These are phyloP conservation scores for Histomonas meleagridis DNA, from an alignment of 208 protist species.

Conservation along the genomic window DNA sequence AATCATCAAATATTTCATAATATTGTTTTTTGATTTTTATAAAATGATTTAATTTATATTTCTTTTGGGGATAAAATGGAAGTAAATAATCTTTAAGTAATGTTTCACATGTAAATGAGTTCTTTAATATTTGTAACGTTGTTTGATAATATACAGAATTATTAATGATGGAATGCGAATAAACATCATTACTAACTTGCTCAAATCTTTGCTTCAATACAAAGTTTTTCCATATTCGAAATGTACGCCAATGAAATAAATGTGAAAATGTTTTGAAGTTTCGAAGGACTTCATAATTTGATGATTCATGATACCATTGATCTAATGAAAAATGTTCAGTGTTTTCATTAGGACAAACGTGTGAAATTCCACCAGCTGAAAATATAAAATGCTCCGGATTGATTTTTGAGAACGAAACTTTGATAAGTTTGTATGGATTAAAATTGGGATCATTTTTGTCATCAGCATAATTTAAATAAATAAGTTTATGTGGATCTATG, in stretches of 20 bases:
- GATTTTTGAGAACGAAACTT: not conserved
- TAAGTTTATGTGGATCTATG: not conserved
- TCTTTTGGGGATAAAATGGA: not conserved
- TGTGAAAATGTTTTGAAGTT: not conserved
- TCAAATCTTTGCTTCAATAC: conserved; percentile 23
- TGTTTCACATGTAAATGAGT: not conserved
- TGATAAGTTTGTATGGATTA: conserved; percentile 2
- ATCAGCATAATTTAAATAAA: not conserved
- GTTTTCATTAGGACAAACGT: not conserved
- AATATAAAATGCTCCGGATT: not conserved
- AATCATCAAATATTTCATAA: not conserved
- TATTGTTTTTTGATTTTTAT: not conserved
- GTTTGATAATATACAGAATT: conserved; percentile 6
- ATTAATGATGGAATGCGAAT: not conserved
- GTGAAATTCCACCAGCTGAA: not conserved
- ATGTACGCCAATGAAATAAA: not conserved
- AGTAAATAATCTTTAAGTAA: not conserved
- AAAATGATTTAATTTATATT: not conserved
- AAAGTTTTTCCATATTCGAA: conserved; percentile 24
- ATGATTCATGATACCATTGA: not conserved
- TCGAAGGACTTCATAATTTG: not conserved
- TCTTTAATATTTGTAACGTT: not conserved
- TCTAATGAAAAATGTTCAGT: not conserved
- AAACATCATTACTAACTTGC: not conserved
- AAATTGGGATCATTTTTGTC: not conserved